Evolutionary conservation across 768 basidiomycete genomes (phyloP), one percentile per base, ranked within the genome.

Genomic region (Lepiota venenata): DNA sequence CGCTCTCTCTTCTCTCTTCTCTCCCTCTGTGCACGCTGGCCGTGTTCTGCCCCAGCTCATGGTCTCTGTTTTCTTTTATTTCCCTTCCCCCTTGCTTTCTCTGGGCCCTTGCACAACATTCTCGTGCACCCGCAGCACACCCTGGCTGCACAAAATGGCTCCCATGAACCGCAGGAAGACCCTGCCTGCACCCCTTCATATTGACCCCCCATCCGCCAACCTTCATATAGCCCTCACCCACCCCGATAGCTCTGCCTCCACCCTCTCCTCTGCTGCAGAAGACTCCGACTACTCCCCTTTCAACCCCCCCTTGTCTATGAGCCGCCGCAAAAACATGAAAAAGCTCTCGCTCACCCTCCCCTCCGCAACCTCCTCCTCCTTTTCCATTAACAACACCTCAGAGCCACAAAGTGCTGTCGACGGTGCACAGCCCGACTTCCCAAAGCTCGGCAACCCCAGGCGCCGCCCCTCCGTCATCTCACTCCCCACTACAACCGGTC

Each of bases 401-500:
- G 67, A 69, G 47, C 66, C 65, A n/a, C 69, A 63, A 25, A 72
- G 69, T 53, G 63, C 68, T 38, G 49, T 67, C 40, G 46, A 47
- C 18, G 18, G 35, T 36, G 18, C 57, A 70, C 67, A 64, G 56
- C 64, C 57, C 61, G 64, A 36, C 69, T 65, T 37, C 66, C 58
- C 35, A 69, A 71, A 29, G 61, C 62, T 5, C 57, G 66, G 41
- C 60, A 61, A 11, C 43, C 63, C 20, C 62, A 71, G 35, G 0
- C 80, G 88, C 37, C 78, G 91, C n/a, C 80, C 83, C 0, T 90
- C 88, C 39, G 72, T 85, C 56, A 74, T 85, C 47, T 93, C 91
- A 10, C 82, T 91, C 22, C 87, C 86, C 18, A 59, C 77, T 36
- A 66, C 75, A 47, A 66, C 76, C n/a, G 77, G 78, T 21, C 68